These are phyloP conservation scores for Candida railenensis DNA, from an alignment of 805 yeast species.

Conservation along the genomic window DNA sequence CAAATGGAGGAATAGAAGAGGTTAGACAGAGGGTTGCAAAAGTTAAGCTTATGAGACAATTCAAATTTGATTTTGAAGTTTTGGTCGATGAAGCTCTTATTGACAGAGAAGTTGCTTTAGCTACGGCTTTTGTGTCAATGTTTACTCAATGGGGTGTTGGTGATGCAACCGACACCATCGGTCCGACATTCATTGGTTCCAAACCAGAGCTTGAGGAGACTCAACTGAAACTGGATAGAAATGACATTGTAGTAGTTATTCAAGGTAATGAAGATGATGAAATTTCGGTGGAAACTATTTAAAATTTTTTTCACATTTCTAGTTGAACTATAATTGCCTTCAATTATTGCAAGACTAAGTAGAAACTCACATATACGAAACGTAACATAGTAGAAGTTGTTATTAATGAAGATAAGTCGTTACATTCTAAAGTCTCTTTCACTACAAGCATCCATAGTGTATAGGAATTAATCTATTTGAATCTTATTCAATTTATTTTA, in stretches of 20 bases:
- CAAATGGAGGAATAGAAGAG: conserved; percentile 58
- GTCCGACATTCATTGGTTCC: conserved; percentile 42
- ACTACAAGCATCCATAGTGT: too few species aligned
- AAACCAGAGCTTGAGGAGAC: conserved; percentile 15
- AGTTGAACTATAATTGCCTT: not conserved
- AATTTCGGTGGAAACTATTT: conserved; percentile 5
- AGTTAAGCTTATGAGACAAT: conserved; percentile 56
- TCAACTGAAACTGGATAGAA: conserved; percentile 20
- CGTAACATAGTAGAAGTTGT: not conserved
- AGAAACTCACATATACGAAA: not conserved
- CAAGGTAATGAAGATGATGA: conserved; percentile 7
- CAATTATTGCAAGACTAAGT: not conserved
- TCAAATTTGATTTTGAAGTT: conserved; percentile 59
- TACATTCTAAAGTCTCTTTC: too few species aligned
- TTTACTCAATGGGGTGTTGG: conserved; percentile 67
- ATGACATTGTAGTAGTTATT: conserved; percentile 10
- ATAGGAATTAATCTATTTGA: too few species aligned
- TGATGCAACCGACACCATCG: conserved; percentile 50
- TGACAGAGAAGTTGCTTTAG: conserved; percentile 52
- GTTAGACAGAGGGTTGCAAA: conserved; percentile 51
- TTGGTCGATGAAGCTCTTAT: conserved; percentile 47
- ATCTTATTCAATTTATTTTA: not conserved
- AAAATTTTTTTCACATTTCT: too few species aligned
- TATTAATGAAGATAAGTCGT: too few species aligned
- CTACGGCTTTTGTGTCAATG: conserved; percentile 64